phyloP scores from a whole-genome alignment of 306 rosid species.

The Styphnolobium japonicum region DNA sequence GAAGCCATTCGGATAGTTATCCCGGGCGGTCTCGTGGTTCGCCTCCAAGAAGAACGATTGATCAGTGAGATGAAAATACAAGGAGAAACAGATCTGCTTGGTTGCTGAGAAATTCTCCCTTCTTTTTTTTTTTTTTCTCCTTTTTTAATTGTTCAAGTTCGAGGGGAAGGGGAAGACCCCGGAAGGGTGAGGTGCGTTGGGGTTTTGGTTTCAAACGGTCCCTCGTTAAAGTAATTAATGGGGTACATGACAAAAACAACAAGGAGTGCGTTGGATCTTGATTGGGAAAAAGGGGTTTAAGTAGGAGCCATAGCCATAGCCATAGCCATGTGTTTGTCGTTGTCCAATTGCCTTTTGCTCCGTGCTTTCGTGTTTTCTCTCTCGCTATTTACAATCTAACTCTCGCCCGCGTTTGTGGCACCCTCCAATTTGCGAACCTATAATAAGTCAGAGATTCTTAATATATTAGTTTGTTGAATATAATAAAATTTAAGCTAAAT shows the following conservation, averaged over 20 bases:
- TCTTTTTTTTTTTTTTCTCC: not conserved
- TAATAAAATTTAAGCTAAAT: too few species aligned
- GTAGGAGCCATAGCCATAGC: too few species aligned
- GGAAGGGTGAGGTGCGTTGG: not conserved
- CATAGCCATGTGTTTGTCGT: too few species aligned
- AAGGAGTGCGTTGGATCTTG: too few species aligned
- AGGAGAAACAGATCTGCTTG: constrained; percentile 24
- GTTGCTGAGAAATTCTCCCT: constrained; percentile 9
- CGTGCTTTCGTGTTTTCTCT: not conserved
- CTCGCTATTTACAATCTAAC: too few species aligned
- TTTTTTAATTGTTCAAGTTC: not conserved
- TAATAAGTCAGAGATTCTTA: too few species aligned
- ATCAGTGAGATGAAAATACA: not conserved
- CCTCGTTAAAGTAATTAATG: not conserved
- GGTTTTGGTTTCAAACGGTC: not conserved
- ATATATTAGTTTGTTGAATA: too few species aligned
- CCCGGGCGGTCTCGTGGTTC: constrained; percentile 32
- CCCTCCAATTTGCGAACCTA: not conserved
- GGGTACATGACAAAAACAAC: constrained; percentile 14
- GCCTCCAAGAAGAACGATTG: not conserved
- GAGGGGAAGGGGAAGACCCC: not conserved
- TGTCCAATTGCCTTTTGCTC: not conserved
- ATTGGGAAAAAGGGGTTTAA: too few species aligned
- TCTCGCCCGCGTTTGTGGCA: not conserved
- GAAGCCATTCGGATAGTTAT: constrained; percentile 70